Evolutionary conservation across 2,329 filamentous ascomycete species (phyloP).

Genomic region (Atkinsonella hypoxylon): DNA sequence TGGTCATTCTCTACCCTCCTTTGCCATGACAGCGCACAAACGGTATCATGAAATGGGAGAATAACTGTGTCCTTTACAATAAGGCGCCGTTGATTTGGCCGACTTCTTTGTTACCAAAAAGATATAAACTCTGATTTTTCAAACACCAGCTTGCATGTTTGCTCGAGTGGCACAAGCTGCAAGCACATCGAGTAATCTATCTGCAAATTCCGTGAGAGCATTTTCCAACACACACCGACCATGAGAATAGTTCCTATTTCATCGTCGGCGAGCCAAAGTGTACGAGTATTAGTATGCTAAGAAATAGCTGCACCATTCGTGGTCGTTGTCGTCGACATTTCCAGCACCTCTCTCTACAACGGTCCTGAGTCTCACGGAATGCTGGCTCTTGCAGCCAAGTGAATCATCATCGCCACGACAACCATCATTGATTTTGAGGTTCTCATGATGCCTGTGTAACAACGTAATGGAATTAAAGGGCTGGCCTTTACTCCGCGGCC

Average conservation of each 20-base stretch:
- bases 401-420: too few species aligned
- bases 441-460: too few species aligned
- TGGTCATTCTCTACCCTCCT: constrained; percentile 40
- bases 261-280: too few species aligned
- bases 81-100: not conserved
- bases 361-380: too few species aligned
- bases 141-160: not conserved
- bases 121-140: not conserved
- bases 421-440: too few species aligned
- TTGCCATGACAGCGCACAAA: constrained; percentile 45
- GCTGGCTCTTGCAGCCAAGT: too few species aligned
- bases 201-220: not conserved
- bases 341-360: too few species aligned
- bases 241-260: not conserved
- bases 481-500: too few species aligned
- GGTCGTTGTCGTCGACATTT: too few species aligned
- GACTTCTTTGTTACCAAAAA: not conserved
- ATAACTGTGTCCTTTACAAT: not conserved
- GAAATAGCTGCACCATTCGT: too few species aligned
- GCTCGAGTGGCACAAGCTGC: constrained; percentile 1
- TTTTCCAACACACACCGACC: not conserved
- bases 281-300: too few species aligned
- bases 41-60: constrained; percentile 24
- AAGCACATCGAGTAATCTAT: not conserved
- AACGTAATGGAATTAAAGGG: too few species aligned